Conservation (phyloP, 169 alveolate genomes). For the Cryptosporidium meleagridis region DNA sequence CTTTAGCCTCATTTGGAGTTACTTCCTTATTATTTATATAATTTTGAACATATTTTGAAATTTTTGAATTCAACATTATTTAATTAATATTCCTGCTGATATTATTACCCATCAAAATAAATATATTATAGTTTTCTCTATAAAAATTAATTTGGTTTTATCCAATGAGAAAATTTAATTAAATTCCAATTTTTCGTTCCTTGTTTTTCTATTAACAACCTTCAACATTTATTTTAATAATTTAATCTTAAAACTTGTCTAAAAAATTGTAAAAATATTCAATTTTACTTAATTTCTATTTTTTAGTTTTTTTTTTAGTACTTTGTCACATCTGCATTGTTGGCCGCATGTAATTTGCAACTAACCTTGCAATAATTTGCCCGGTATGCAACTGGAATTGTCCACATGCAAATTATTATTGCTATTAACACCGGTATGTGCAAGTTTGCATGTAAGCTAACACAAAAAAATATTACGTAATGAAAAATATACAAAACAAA, state of each 20-base stretch:
- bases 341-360: neutral
- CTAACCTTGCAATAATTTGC: neutral
- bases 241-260: neutral
- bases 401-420: slow-evolving; percentile 34
- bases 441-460: neutral
- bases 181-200: neutral
- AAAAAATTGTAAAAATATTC: neutral
- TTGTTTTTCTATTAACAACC: neutral
- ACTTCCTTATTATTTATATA: slow-evolving; percentile 20
- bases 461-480: neutral
- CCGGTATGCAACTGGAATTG: neutral
- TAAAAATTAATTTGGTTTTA: too few relatives aligned
- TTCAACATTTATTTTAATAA: neutral
- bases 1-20: slow-evolving; percentile 64
- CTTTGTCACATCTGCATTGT: slow-evolving; percentile 1
- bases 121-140: neutral
- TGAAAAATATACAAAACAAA: too few relatives aligned
- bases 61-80: slow-evolving; percentile 42
- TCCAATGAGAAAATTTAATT: too few relatives aligned
- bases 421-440: slow-evolving; percentile 12
- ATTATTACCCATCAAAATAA: neutral
- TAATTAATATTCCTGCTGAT: neutral
- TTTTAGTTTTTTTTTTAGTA: neutral
- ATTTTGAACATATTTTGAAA: slow-evolving; percentile 38
- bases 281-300: neutral